Evolutionary conservation across 129 eudicot species (phyloP), one percentile per base, ranked within the genome.

Genomic region (Ambrosia trifida): DNA sequence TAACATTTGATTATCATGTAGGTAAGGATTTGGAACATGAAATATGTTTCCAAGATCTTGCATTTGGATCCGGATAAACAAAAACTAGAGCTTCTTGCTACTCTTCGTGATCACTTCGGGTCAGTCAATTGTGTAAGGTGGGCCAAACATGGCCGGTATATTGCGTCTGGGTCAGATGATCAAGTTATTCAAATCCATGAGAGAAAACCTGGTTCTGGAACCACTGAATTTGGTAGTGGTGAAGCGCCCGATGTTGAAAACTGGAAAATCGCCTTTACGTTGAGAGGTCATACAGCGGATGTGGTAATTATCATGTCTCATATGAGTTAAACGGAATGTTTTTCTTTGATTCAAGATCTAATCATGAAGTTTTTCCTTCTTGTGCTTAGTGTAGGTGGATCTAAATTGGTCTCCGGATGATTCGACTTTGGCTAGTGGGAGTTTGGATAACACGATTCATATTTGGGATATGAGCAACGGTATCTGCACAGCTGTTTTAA

Each of bases 351-450:
- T 31, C 54, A 66, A 73, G 31, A 64, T 81, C 80, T 85, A 81
- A 83, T 72, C 83, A 72, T 66, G 68, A 41, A 62, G 56, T 73
- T 73, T 7, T 50, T 78, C 3, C 57, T 86, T 80, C 66, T 82
- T 57, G 64, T 88, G 96, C 85, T 58, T 84, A 78, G 93, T 83
- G 94, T 90, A 95, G 99, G 99, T 95, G 96, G 99, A 95, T 95
- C 99, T 95, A 69, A 95, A 95, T 82, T 95, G 99, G 99, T 95
- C 99, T 32, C 97, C 99, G n/a, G 99, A 95, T 86, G 97, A 95
- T 77, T 88, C 97, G 6, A 83, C 77, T 76, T 81, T 95, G 78
- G 97, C 94, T n/a, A 95, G 99, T 56, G 99, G 89, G 61, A 95
- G 99, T 80, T 81, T 95, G 79, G 99, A 95, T 72, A 95, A 90